Percentiles rank a stretch among this genome's conserved stretches.
phyloP scores from a whole-genome alignment of 2,329 filamentous ascomycete genomes.

The Botrytis hyacinthi region DNA sequence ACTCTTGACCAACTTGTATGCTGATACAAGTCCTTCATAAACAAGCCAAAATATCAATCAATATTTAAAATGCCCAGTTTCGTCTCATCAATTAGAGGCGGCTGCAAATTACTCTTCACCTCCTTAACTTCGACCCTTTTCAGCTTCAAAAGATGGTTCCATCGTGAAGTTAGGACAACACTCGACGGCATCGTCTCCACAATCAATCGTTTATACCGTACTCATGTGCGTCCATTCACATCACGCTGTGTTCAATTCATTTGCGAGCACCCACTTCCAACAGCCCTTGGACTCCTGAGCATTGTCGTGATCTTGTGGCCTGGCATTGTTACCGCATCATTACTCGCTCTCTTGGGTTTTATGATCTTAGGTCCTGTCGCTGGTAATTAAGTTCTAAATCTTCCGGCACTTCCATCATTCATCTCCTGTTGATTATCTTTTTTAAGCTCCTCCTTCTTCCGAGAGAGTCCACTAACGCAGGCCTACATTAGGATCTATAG shows the following conservation, averaged over 20 bases:
- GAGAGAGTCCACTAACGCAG: not conserved
- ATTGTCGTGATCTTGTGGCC: not conserved
- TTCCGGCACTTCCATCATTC: not conserved
- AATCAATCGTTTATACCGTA: not conserved
- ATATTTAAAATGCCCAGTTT: not conserved
- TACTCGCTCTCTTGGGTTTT: not conserved
- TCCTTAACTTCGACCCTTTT: not conserved
- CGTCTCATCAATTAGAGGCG: not conserved
- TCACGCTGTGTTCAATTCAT: not conserved
- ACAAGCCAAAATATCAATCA: not conserved
- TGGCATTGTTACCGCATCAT: not conserved
- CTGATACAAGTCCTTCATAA: not conserved
- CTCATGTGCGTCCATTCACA: not conserved
- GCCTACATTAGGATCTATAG: not conserved
- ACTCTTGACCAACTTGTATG: not conserved
- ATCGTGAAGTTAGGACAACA: not conserved
- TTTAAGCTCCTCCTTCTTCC: fast-evolving
- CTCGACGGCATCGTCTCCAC: not conserved
- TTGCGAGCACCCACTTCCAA: not conserved
- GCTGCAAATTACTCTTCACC: not conserved
- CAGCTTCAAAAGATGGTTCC: not conserved
- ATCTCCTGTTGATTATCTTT: not conserved
- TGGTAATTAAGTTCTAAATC: not conserved
- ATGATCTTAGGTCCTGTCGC: not conserved
- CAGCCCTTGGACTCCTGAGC: not conserved